A percentile compares a stretch with the other conserved stretches of the same genome.
Conservation (phyloP, 2,329 filamentous ascomycete species). For the Beauveria caledonica region DNA sequence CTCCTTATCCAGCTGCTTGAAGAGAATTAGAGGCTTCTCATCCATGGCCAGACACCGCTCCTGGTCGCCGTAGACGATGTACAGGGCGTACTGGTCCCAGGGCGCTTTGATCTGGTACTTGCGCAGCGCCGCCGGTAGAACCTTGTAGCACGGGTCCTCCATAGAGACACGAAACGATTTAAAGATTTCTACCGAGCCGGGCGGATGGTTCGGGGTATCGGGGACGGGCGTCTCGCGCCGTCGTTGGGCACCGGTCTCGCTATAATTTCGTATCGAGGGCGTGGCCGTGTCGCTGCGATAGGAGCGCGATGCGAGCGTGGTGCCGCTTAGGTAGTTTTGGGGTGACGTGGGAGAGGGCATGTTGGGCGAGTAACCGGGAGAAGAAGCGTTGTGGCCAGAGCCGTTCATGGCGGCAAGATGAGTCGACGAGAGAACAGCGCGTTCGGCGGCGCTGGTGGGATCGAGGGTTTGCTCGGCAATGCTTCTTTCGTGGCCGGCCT, state of each 20-base stretch:
- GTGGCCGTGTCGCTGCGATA: conserved; percentile 51
- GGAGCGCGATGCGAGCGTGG: conserved; percentile 53
- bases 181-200: conserved; percentile 82
- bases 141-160: conserved; percentile 96
- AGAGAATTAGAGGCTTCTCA: conserved; percentile 89
- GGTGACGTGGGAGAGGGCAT: conserved; percentile 64
- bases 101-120: conserved; percentile 98
- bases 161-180: conserved; percentile 97
- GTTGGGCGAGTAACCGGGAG: conserved; percentile 53
- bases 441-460: conserved; percentile 58
- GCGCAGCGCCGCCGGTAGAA: conserved; percentile 87
- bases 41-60: conserved; percentile 87
- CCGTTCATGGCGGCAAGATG: conserved; percentile 65
- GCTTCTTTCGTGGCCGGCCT: conserved; percentile 58
- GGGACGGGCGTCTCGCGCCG: conserved; percentile 55
- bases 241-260: conserved; percentile 38
- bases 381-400: conserved; percentile 41
- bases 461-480: conserved; percentile 59
- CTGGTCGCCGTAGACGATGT: conserved; percentile 98
- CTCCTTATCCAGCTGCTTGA: conserved; percentile 95
- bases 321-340: conserved; percentile 43
- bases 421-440: conserved; percentile 58
- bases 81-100: conserved; percentile 94
- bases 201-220: conserved; percentile 49
- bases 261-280: conserved; percentile 16